A percentile compares a stretch with the other conserved stretches of the same genome.
These are phyloP conservation scores for Trichoderma afroharzianum DNA, from an alignment of 2,329 filamentous ascomycete species.

Conservation along the genomic window DNA sequence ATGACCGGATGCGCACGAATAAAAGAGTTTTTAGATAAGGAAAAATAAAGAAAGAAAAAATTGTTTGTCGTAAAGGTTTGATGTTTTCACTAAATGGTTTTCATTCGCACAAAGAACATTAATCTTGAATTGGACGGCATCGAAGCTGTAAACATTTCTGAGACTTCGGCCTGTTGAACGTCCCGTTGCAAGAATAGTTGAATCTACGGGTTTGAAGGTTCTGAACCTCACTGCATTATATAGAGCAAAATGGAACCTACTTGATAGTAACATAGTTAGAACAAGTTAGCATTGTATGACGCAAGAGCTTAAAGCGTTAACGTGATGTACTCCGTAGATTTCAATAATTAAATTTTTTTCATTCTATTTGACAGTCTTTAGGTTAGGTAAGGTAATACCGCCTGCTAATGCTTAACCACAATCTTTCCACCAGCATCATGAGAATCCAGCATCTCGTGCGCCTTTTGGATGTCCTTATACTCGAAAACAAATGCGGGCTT, in stretches of 20 bases:
- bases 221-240: not conserved
- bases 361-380: not conserved
- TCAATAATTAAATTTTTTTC: not conserved
- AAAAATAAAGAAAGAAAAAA: not conserved
- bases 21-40: not conserved
- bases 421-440: constrained; percentile 34
- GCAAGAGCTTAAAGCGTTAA: not conserved
- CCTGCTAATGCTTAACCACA: constrained; percentile 24
- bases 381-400: not conserved
- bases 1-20: not conserved
- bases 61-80: too few relatives aligned
- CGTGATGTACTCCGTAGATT: not conserved
- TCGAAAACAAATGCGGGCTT: constrained; percentile 33
- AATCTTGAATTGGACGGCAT: not conserved
- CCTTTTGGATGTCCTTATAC: constrained; percentile 32
- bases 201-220: not conserved
- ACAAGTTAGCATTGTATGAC: not conserved
- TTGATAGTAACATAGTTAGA: not conserved
- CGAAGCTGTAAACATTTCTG: not conserved
- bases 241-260: not conserved
- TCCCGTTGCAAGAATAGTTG: not conserved
- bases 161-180: not conserved
- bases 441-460: constrained; percentile 33
- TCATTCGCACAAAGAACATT: not conserved
- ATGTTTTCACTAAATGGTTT: too few relatives aligned